phyloP scores from a whole-genome alignment of 352 stramenopile species.

The Phytophthora palmivora region DNA sequence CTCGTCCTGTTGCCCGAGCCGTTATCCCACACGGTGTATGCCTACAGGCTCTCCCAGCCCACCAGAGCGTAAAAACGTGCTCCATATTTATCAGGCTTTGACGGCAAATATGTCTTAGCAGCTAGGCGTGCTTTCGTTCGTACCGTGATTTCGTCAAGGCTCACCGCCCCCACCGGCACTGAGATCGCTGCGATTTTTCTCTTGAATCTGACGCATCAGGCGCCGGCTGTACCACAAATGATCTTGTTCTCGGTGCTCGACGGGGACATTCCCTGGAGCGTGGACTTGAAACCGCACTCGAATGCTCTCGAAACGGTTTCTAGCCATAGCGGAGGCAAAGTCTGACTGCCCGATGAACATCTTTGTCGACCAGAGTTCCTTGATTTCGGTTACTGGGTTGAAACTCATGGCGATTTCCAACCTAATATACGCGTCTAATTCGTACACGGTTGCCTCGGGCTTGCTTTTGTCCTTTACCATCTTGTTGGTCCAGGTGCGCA shows the following conservation, averaged over 20 bases:
- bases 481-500: too few species aligned
- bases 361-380: too few species aligned
- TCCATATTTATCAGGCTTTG: background rate
- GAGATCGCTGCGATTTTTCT: background rate
- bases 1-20: conserved; percentile 3
- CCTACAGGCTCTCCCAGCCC: conserved; percentile 3
- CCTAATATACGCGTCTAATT: too few species aligned
- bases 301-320: conserved; percentile 1
- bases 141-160: background rate
- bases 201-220: background rate
- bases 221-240: background rate
- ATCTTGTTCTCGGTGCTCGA: background rate
- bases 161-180: background rate
- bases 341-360: too few species aligned
- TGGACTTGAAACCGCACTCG: background rate
- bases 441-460: too few species aligned
- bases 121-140: background rate
- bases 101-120: background rate
- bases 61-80: background rate
- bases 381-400: too few species aligned
- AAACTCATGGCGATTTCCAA: too few species aligned
- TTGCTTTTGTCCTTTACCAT: too few species aligned
- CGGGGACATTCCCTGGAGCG: background rate
- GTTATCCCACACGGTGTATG: conserved; percentile 19
- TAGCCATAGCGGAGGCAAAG: too few species aligned